phyloP scores from a whole-genome alignment of 2,329 filamentous ascomycete genomes.

The Xylariomycetidae sp. region DNA sequence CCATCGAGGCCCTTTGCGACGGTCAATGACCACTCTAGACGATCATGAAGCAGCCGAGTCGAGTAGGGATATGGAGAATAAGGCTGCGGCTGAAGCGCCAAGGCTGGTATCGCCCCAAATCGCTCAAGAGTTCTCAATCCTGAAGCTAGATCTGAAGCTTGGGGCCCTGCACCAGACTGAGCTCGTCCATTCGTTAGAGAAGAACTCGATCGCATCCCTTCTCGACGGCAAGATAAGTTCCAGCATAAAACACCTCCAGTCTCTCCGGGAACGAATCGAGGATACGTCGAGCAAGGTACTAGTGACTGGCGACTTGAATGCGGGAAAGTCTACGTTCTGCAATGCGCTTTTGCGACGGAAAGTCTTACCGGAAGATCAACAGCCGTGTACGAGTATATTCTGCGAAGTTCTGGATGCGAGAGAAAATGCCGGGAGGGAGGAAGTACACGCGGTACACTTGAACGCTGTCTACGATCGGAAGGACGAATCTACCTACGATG shows the following conservation, averaged over 20 bases:
- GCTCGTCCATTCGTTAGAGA: constrained; percentile 80
- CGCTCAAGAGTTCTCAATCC: constrained; percentile 88
- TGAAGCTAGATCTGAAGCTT: constrained; percentile 92
- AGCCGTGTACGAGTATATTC: constrained; percentile 97
- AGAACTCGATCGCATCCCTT: constrained; percentile 61
- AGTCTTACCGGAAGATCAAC: constrained; percentile 91
- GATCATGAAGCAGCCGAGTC: constrained; percentile 62
- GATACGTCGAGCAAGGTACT: constrained; percentile 96
- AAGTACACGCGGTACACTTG: constrained; percentile 92
- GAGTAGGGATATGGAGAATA: constrained; percentile 63
- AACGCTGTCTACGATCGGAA: constrained; percentile 76
- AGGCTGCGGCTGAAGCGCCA: constrained; percentile 59
- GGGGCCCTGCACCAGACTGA: constrained; percentile 82
- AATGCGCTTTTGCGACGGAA: constrained; percentile 93
- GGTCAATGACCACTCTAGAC: constrained; percentile 69
- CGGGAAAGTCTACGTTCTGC: constrained; percentile 97
- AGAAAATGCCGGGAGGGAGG: constrained; percentile 86
- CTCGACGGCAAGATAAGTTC: constrained; percentile 92
- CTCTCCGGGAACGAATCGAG: constrained; percentile 88
- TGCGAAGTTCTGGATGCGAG: constrained; percentile 92
- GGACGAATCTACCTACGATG: constrained; percentile 91
- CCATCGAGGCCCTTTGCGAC: constrained; percentile 51
- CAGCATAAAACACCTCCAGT: constrained; percentile 84
- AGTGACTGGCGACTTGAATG: constrained; percentile 92
- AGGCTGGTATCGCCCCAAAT: constrained; percentile 87